Percentiles rank a stretch among this genome's conserved stretches.
These are phyloP conservation scores for Coemansia sp. DNA, from an alignment of 192 early-diverging fungal species.

Conservation along the genomic window DNA sequence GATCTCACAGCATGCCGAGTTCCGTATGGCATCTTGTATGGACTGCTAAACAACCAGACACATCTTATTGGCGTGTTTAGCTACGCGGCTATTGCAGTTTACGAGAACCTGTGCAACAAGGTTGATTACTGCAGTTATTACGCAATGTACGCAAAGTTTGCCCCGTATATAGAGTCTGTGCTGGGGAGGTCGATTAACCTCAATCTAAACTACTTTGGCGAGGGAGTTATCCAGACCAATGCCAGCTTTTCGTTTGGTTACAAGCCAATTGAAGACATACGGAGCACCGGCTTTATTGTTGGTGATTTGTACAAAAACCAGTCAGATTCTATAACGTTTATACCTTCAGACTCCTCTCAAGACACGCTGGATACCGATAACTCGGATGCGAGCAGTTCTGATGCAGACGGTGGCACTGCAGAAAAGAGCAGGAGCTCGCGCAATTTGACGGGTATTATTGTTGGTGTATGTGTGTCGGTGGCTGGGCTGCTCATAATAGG, in stretches of 20 bases:
- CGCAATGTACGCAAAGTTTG: not conserved
- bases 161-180: not conserved
- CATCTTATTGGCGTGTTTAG: not conserved
- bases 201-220: not conserved
- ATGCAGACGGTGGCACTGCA: not conserved
- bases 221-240: not conserved
- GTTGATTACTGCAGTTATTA: not conserved
- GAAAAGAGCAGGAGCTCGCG: not conserved
- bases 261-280: not conserved
- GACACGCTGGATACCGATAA: not conserved
- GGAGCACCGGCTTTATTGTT: not conserved
- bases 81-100: not conserved
- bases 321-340: not conserved
- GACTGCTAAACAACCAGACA: not conserved
- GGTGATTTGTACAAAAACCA: not conserved
- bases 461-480: not conserved
- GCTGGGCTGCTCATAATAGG: not conserved
- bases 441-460: not conserved
- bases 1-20: not conserved
- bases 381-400: not conserved
- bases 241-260: not conserved
- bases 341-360: not conserved
- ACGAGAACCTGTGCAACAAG: not conserved
- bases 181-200: not conserved
- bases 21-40: not conserved